Base-by-base conservation (phyloP, 345 rosid species). In the Jatropha curcas region DNA sequence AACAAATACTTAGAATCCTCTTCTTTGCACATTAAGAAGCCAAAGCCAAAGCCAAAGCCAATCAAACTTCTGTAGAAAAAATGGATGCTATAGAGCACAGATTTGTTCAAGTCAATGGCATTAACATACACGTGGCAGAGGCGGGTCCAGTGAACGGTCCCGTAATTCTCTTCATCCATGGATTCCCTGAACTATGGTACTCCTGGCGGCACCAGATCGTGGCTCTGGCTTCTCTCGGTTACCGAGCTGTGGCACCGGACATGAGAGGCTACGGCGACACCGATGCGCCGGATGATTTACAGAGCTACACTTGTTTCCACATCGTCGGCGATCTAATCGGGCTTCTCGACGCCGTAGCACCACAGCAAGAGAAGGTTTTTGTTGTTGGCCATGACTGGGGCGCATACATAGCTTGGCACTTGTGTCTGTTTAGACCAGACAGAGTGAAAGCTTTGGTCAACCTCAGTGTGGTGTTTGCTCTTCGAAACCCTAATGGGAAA, bases 361-460 rank as follows among this genome's bases (percentile, higher is more conserved):
- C 79, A 0, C 79, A 64, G 1, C 77, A 82, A 60, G 74, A 84
- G 48, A 65, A 82, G 69, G 92, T 85, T 14, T 88, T 86, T 28
- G 89, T 87, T 2, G 92, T 89, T 50, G 94, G 86, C 6, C 92
- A 91, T 73, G 92, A 91, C 33, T 86, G 91, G 97, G 92, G 94
- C 1, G 92, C 94, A 20, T 14, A 72, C 7, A 52, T 84, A 1
- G 91, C 92, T 8, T 92, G 93, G 93, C 71, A 79, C 45, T 19
- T 92, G 70, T 85, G 91, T 70, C 37, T 65, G 58, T 86, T 84
- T 37, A 70, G 93, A 34, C 89, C 90, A 0, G 94, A 89, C 61
- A 84, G 83, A 70, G 91, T 91, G 37, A 84, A 84, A 39, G 92
- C 91, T 67, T 39, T 91, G 81, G 88, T 91, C 28, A 89, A 73